Conservation (phyloP, 495 filamentous ascomycete species). For the Immersiella caudata region DNA sequence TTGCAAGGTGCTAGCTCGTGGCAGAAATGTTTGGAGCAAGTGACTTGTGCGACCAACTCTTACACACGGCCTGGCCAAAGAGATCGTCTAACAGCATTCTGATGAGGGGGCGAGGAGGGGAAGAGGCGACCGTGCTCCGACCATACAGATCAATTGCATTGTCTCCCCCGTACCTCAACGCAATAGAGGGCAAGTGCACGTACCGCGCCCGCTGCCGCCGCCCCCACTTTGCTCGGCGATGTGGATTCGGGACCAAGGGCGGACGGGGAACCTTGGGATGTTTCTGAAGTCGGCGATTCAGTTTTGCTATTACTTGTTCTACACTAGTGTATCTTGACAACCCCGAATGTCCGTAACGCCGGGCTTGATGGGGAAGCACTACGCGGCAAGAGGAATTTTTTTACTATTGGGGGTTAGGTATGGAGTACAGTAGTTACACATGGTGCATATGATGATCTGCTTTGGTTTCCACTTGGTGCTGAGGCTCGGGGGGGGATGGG, state of each 20-base stretch:
- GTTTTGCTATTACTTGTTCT: background rate
- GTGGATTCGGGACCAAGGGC: background rate
- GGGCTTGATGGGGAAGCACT: too few relatives aligned
- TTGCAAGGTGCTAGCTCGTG: constrained; percentile 4
- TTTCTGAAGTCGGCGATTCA: background rate
- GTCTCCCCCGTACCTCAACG: too few relatives aligned
- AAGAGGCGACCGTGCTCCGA: background rate
- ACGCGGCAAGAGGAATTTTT: too few relatives aligned
- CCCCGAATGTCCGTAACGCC: too few relatives aligned
- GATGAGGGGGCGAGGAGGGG: background rate
- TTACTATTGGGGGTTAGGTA: too few relatives aligned
- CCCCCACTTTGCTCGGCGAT: background rate
- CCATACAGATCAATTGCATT: background rate
- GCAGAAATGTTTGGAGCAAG: constrained; percentile 3
- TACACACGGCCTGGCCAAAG: background rate
- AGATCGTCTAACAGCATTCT: background rate
- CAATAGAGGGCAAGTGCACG: too few relatives aligned
- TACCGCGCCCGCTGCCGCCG: background rate
- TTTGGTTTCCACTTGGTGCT: too few relatives aligned
- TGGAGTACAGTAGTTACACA: too few relatives aligned
- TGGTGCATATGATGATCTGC: too few relatives aligned
- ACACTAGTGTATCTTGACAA: too few relatives aligned
- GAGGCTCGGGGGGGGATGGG: too few relatives aligned
- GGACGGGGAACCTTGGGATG: background rate
- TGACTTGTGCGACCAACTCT: background rate